Evolutionary conservation across 192 early-diverging fungal species (phyloP).

Genomic region (Rhizophagus sp.): DNA sequence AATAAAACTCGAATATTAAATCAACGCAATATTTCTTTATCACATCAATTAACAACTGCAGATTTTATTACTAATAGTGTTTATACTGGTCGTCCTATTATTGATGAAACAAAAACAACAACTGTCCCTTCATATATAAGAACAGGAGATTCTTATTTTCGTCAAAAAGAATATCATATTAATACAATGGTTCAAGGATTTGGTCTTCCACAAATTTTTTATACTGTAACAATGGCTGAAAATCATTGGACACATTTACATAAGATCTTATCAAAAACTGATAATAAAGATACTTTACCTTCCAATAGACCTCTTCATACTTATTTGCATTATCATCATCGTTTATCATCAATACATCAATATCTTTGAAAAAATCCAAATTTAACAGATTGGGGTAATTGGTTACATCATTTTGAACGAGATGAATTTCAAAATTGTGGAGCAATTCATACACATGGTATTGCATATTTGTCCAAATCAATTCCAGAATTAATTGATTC

Average conservation of each 20-base stretch:
- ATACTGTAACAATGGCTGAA: too few relatives aligned
- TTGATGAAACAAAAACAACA: background rate
- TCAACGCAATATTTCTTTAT: background rate
- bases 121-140: background rate
- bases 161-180: background rate
- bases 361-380: too few relatives aligned
- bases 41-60: background rate
- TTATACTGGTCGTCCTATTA: background rate
- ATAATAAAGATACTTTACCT: conserved; percentile 10
- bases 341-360: too few relatives aligned
- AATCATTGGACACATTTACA: too few relatives aligned
- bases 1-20: background rate
- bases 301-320: background rate
- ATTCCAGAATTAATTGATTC: too few relatives aligned
- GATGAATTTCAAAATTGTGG: too few relatives aligned
- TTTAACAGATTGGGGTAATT: too few relatives aligned
- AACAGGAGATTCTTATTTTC: background rate
- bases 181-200: background rate
- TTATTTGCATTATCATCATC: background rate
- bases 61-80: background rate
- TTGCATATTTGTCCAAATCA: too few relatives aligned
- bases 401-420: too few relatives aligned
- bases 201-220: too few relatives aligned
- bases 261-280: background rate
- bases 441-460: too few relatives aligned